phyloP scores from a whole-genome alignment of 805 yeast species.

The Maudiozyma turicensis region DNA sequence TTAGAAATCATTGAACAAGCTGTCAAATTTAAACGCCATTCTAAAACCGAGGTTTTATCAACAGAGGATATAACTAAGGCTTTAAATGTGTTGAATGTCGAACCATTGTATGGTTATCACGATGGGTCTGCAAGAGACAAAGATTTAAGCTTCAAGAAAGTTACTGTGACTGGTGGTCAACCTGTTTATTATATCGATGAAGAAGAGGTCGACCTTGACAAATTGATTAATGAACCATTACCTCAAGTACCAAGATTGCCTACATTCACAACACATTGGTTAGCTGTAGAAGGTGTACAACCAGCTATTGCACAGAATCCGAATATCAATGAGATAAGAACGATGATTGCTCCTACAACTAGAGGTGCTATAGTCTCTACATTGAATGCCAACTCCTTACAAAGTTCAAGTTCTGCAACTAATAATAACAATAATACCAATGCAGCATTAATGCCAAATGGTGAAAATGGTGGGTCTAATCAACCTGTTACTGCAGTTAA shows the following conservation, averaged over 20 bases:
- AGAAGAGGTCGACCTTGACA: slow-evolving; percentile 87
- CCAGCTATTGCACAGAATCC: slow-evolving; percentile 98
- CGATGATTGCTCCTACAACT: slow-evolving; percentile 58
- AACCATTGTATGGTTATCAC: slow-evolving; percentile 87
- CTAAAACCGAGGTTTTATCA: slow-evolving; percentile 71
- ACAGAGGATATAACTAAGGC: slow-evolving; percentile 79
- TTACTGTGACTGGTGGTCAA: slow-evolving; percentile 84
- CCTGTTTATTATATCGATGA: slow-evolving; percentile 89
- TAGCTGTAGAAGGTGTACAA: slow-evolving; percentile 97
- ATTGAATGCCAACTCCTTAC: slow-evolving; percentile 39
- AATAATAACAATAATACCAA: background rate
- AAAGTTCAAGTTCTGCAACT: slow-evolving; percentile 13
- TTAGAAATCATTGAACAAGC: slow-evolving; percentile 95
- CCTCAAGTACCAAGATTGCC: slow-evolving; percentile 93
- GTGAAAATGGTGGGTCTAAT: slow-evolving; percentile 11
- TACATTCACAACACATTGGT: slow-evolving; percentile 92
- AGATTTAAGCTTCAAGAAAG: slow-evolving; percentile 80
- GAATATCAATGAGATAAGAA: slow-evolving; percentile 57
- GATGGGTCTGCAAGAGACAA: slow-evolving; percentile 29
- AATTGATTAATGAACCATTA: slow-evolving; percentile 81
- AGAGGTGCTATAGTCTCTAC: slow-evolving; percentile 76
- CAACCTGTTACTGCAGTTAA: slow-evolving; percentile 28
- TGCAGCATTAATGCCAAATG: slow-evolving; percentile 11
- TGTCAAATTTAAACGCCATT: slow-evolving; percentile 88
- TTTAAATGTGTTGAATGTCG: slow-evolving; percentile 75